Evolutionary conservation across 1,284 basidiomycete genomes (phyloP), one percentile per base, ranked within the genome.

Genomic region (Naganishia sp.): DNA sequence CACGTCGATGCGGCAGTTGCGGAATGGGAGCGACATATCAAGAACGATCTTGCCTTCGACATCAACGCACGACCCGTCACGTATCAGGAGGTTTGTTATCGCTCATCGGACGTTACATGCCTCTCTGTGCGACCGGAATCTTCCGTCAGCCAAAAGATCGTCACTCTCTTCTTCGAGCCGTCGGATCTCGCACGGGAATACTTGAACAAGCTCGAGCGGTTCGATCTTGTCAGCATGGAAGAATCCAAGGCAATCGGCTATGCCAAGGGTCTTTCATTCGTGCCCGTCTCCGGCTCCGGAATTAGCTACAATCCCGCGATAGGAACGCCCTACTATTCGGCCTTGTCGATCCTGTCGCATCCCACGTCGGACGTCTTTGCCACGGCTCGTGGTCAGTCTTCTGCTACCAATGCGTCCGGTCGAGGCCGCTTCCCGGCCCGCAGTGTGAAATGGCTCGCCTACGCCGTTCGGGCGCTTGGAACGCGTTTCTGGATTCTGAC

Each of bases 401-500:
- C 43, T 23, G 35, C 23, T 9, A 6, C 32, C 21, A 49, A 46
- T 31, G 56, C 45, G 2, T 18, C 35, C 18, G 23, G 42, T 7
- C 39, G 39, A 25, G 42, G 47, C 15, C 58, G 58, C 15, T 61
- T 35, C n/a, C 65, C 65, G n/a, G 65, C 65, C 18, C 55, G 52
- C 39, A 88, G 86, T 68, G 85, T 87, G 51, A 88, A 86, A 69
- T 95, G 92, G 92, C 84, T 94, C 47, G 87, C 89, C 0, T 93
- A 94, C 72, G 93, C 94, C 4, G 84, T 85, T 15, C 83, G 88
- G n/a, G 87, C 90, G 0, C 83, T 94, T 50, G 85, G 92, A 60
- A 75, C 89, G 64, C 86, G 93, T 18, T 94, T 95, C 83, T 94
- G 88, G 85, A 87, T 89, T 61, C 84, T 96, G 39, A 87, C 90